Conservation (phyloP, 768 basidiomycete species). For the Asterophora lycoperdoides region DNA sequence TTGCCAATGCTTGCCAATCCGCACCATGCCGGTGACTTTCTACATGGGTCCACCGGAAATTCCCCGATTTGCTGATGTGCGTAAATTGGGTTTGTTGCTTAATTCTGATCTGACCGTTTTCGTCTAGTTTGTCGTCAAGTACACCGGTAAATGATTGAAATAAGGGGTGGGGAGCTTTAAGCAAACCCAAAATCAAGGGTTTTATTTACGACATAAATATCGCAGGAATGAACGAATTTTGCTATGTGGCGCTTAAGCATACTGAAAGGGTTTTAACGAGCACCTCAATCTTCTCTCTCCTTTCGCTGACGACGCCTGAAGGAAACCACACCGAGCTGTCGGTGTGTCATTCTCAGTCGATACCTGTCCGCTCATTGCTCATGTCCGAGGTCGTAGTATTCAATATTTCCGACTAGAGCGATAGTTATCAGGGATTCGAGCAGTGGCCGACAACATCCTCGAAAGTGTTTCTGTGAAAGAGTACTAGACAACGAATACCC, state of each 20-base stretch:
- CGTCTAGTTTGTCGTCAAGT: conserved; percentile 7
- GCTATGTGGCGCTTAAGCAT: not conserved
- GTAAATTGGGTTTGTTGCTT: not conserved
- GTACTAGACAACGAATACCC: conserved; percentile 23
- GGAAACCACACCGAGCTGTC: conserved; percentile 24
- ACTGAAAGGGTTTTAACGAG: conserved; percentile 7
- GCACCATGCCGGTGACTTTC: too few species aligned
- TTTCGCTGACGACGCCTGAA: conserved; percentile 28
- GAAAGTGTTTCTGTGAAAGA: conserved; percentile 21
- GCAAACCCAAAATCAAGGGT: too few species aligned
- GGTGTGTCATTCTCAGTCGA: conserved; percentile 19
- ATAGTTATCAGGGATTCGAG: conserved; percentile 15
- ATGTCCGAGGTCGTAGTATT: conserved; percentile 20
- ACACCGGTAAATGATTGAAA: not conserved
- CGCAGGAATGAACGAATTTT: not conserved
- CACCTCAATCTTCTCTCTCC: conserved; percentile 23
- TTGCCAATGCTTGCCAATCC: too few species aligned
- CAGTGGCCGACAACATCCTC: conserved; percentile 22
- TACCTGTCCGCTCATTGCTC: conserved; percentile 23
- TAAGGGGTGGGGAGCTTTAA: too few species aligned
- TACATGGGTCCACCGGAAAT: too few species aligned
- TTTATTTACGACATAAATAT: not conserved
- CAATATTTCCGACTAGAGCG: conserved; percentile 27
- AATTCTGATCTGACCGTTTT: not conserved
- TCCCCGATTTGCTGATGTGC: too few species aligned